These are phyloP conservation scores for Candida ovalis DNA, from an alignment of 805 yeast genomes.

Conservation along the genomic window DNA sequence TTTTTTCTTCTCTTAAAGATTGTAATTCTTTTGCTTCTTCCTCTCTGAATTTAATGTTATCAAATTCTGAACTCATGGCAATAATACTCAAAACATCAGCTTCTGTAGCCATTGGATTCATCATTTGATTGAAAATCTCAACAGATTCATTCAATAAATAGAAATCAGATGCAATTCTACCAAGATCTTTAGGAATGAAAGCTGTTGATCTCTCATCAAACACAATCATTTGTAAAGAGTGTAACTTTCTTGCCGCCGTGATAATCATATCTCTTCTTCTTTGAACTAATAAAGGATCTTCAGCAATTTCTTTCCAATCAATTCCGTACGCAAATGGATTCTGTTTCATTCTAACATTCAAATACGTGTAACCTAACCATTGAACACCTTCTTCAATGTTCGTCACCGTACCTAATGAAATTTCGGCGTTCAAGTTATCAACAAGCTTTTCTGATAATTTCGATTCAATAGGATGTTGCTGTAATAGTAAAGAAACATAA, in stretches of 20 bases:
- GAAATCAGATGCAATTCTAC: conserved; percentile 92
- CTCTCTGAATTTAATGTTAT: conserved; percentile 79
- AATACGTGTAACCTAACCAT: conserved; percentile 97
- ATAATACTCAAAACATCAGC: conserved; percentile 88
- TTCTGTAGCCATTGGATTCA: conserved; percentile 82
- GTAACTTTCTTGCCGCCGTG: conserved; percentile 79
- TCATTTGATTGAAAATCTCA: conserved; percentile 82
- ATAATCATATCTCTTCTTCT: conserved; percentile 73
- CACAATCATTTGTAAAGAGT: conserved; percentile 85
- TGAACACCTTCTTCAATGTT: conserved; percentile 90
- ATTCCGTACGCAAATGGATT: conserved; percentile 92
- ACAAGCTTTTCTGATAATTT: conserved; percentile 70
- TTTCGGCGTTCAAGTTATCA: conserved; percentile 94
- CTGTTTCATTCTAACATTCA: conserved; percentile 90
- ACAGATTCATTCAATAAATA: conserved; percentile 80
- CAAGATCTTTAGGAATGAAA: conserved; percentile 81
- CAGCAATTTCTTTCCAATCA: conserved; percentile 77
- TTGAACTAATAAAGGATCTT: conserved; percentile 76
- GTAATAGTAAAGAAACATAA: conserved; percentile 82
- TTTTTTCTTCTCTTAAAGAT: conserved; percentile 50
- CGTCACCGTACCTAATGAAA: conserved; percentile 92
- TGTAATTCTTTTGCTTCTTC: conserved; percentile 81
- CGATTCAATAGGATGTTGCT: conserved; percentile 96
- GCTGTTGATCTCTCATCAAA: conserved; percentile 82
- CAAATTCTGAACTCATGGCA: conserved; percentile 92